Conservation (phyloP, 2,329 filamentous ascomycete genomes). For the Fusarium sp. region DNA sequence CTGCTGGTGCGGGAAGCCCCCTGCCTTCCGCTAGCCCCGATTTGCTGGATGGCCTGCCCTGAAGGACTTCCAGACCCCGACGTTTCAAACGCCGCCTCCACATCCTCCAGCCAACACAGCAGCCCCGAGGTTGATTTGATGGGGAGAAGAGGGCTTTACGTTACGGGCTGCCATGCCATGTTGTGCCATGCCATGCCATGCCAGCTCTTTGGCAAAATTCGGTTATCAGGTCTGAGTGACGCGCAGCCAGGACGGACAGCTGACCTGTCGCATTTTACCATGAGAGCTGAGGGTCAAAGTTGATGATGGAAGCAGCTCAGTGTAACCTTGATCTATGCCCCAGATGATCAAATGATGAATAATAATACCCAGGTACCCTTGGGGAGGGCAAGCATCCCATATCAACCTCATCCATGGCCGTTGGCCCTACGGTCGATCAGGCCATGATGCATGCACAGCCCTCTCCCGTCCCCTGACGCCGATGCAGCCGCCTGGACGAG, state of each 20-base stretch:
- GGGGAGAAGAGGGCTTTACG: constrained; percentile 5
- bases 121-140: constrained; percentile 26
- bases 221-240: constrained; percentile 12
- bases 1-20: constrained; percentile 31
- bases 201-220: constrained; percentile 1
- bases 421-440: constrained; percentile 29
- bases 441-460: constrained; percentile 31
- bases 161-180: neutral
- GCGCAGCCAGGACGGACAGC: constrained; percentile 30
- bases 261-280: constrained; percentile 32
- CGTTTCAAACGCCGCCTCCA: constrained; percentile 44
- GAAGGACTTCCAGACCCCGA: constrained; percentile 34
- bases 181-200: neutral
- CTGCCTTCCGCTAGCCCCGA: constrained; percentile 31
- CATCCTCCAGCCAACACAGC: constrained; percentile 35
- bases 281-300: constrained; percentile 29
- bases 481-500: constrained; percentile 17
- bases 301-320: constrained; percentile 11
- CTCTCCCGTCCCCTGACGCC: constrained; percentile 29
- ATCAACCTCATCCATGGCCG: constrained; percentile 15
- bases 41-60: constrained; percentile 30
- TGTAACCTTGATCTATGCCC: constrained; percentile 15
- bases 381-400: constrained; percentile 9
- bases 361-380: neutral
- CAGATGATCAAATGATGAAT: constrained; percentile 25